phyloP scores from a whole-genome alignment of 164 flowering plant species.

The Vitis vinifera region ASM3070453v1 NC_081814.1:16058501-16059000 shows the following conservation, averaged over 20 bases:
- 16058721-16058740: constrained; percentile 74
- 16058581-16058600: constrained; percentile 23
- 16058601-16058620: neutral
- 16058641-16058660: no score
- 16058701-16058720: constrained; percentile 59
- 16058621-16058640: neutral
- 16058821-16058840: constrained; percentile 85
- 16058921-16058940: neutral
- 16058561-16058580: constrained; percentile 16
- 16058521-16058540: constrained; percentile 68
- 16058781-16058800: constrained; percentile 75
- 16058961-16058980: no score
- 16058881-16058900: neutral
- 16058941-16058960: no score
- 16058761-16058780: constrained; percentile 92
- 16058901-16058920: neutral
- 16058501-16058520: constrained; percentile 60
- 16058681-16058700: constrained; percentile 31
- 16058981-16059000: constrained; percentile 42
- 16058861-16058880: constrained; percentile 40
- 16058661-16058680: no score
- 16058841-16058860: constrained; percentile 82
- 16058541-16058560: constrained; percentile 29
- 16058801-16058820: constrained; percentile 87
- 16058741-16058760: constrained; percentile 76